phyloP scores from a whole-genome alignment of 179 eudicot species.

The Drosera spatulata region DNA sequence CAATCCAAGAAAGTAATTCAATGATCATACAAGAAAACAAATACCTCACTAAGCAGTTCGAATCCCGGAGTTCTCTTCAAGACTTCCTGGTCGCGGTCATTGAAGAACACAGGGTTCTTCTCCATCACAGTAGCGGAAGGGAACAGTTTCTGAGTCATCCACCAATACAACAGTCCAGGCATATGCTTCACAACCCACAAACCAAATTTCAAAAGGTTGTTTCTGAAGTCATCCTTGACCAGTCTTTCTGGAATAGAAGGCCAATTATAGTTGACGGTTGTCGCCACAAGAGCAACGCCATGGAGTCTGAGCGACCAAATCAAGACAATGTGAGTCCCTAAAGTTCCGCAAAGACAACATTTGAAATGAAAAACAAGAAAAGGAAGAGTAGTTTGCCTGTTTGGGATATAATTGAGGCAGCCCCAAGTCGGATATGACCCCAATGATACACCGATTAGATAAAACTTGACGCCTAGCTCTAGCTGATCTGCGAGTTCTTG shows the following conservation, averaged over 20 bases:
- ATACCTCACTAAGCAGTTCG: slow-evolving; percentile 70
- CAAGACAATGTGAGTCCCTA: background rate
- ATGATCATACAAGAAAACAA: background rate
- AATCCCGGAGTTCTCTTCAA: slow-evolving; percentile 65
- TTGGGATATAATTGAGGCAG: slow-evolving; percentile 58
- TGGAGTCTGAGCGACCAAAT: slow-evolving; percentile 19
- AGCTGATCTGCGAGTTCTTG: slow-evolving; percentile 74
- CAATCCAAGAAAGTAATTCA: background rate
- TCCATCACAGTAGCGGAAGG: slow-evolving; percentile 14
- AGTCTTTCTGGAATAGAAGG: slow-evolving; percentile 18
- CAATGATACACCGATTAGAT: slow-evolving; percentile 59
- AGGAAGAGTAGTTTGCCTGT: slow-evolving; percentile 30
- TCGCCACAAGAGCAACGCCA: slow-evolving; percentile 30
- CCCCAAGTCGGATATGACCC: slow-evolving; percentile 69
- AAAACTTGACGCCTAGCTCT: slow-evolving; percentile 62
- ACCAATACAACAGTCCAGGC: slow-evolving; percentile 34
- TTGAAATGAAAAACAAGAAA: background rate
- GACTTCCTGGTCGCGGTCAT: slow-evolving; percentile 29
- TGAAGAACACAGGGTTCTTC: slow-evolving; percentile 15
- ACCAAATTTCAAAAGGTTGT: slow-evolving; percentile 9
- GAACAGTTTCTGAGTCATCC: slow-evolving; percentile 41
- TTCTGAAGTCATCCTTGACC: slow-evolving; percentile 11
- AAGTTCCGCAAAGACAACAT: background rate
- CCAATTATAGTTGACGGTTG: slow-evolving; percentile 39
- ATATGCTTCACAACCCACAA: slow-evolving; percentile 32